Base-by-base conservation (phyloP, 2,329 filamentous ascomycete species). In the Emergomyces africanus region DNA sequence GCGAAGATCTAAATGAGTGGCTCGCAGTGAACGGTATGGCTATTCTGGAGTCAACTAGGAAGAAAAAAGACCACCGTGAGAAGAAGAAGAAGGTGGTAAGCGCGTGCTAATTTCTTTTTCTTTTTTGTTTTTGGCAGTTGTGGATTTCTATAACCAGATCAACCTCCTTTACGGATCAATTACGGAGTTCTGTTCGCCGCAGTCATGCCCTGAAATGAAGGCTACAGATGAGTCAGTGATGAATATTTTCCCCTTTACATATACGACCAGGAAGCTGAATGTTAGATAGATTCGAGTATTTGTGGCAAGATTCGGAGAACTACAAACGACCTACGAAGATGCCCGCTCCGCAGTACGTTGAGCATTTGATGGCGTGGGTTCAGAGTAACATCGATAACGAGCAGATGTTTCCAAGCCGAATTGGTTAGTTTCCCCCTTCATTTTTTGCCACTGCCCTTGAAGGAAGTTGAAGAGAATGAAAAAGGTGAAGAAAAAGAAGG, bases 111-210 rank as follows among this genome's bases (percentile, higher is more conserved):
- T 62, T 23, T 62, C 23, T 56, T 42, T 48, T n/a, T n/a, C n/a
- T n/a, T n/a, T n/a, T n/a, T n/a, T n/a, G n/a, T n/a, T n/a, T n/a
- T n/a, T n/a, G n/a, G 57, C 66, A 96, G 91, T 99, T 78, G 94
- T 99, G 78, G 94, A 99, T 76, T 99, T 99, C 76, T 99, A 99
- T 83, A 99, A 99, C 79, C 94, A 99, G 76, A 95, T 99, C 79
- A 99, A 99, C 77, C 83, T 99, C 41, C 86, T 99, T 61, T 99
- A 99, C 73, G 95, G 95, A 61, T 94, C 94, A 65, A 99, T 99
- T 71, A 99, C 94, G 61, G 94, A 99, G 72, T 99, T 99, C 76
- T 99, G 94, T 80, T 97, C 94, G 30, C 92, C 94, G 37, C 88
- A 94, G 72, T 90, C 90, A 64, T 99, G 94, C 73, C 94, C 94